Base-by-base conservation (phyloP, 495 filamentous ascomycete species). In the Aspergillus egyptiacus region DNA sequence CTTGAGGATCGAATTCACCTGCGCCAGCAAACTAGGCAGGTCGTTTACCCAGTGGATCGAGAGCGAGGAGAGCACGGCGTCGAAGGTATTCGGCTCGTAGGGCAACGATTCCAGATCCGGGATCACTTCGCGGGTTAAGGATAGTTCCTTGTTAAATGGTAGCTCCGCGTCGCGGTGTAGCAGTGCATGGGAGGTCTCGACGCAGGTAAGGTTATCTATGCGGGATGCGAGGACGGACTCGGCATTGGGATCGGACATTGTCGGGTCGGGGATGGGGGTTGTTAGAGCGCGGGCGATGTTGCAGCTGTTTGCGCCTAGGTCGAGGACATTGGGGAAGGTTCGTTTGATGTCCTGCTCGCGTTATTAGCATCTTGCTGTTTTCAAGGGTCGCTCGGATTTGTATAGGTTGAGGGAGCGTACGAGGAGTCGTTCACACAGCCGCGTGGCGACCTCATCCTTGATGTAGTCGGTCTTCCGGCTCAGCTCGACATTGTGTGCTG, bases 31-130 rank as follows among this genome's bases (percentile, higher is more conserved):
- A 3, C 82, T 84, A 0, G 94, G 93, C 6, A 99, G 78, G 62
- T 99, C 87, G 66, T 99, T 99, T 68, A 96, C 84, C 94, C 94
- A 99, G 68, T 99, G 94, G 63, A 99, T 78, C 25, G 83, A 88
- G 50, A 95, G 71, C 34, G 85, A 91, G 57, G 83, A 89, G 22
- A 99, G 71, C 2, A 96, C 86, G 27, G 93, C 84, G 69, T 96
- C 88, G 67, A 96, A 96, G 15, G 78, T 77, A 55, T 82, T 75
- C n/a, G 83, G 67, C 17, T 74, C 76, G 69, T 87, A 96, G 0
- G 91, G 89, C 1, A 95, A 72, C 2, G 79, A 68, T 50, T 94
- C 87, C 51, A 85, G 74, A 32, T 81, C 68, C 0, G 72, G 64
- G 2, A 95, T 72, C 7, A 91, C 78, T 28, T 87, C 69, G 6